Evolutionary conservation across 2,329 filamentous ascomycete species (phyloP).

Genomic region (Penicillium sp.): DNA sequence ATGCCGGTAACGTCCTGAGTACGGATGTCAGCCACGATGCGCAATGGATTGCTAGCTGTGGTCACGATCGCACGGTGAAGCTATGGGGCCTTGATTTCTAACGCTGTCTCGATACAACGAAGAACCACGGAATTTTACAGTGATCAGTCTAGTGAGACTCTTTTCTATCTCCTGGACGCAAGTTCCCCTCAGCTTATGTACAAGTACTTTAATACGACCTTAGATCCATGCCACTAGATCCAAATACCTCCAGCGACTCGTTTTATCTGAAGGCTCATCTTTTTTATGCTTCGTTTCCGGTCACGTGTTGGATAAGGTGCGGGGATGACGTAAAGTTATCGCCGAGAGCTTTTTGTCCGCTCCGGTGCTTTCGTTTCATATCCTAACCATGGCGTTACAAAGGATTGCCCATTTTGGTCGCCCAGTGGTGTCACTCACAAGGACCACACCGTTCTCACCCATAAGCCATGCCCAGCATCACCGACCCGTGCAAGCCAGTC

Average conservation of each 20-base stretch:
- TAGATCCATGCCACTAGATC: no score
- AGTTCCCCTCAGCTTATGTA: no score
- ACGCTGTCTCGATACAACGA: background rate
- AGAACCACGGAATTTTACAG: background rate
- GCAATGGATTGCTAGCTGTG: slow-evolving; percentile 90
- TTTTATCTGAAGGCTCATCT: background rate
- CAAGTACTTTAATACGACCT: no score
- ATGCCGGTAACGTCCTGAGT: slow-evolving; percentile 88
- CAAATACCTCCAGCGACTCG: no score
- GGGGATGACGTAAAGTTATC: slow-evolving; percentile 26
- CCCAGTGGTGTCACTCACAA: slow-evolving; percentile 1
- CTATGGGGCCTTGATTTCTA: slow-evolving; percentile 87
- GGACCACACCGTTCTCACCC: slow-evolving; percentile 5
- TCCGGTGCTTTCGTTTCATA: background rate
- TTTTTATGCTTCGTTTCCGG: background rate
- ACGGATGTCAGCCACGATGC: slow-evolving; percentile 85
- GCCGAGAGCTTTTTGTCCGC: slow-evolving; percentile 1
- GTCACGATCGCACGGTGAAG: slow-evolving; percentile 93
- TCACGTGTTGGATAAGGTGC: slow-evolving; percentile 17
- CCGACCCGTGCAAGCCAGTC: slow-evolving; percentile 1
- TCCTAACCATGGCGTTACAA: slow-evolving; percentile 15
- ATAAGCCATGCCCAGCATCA: slow-evolving; percentile 15
- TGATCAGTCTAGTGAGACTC: background rate
- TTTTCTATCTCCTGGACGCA: no score
- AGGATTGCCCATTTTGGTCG: slow-evolving; percentile 11